Percentiles rank a stretch among this genome's conserved stretches.
Conservation (phyloP, 2,329 filamentous ascomycete genomes). For the Juglanconis juglandina region DNA sequence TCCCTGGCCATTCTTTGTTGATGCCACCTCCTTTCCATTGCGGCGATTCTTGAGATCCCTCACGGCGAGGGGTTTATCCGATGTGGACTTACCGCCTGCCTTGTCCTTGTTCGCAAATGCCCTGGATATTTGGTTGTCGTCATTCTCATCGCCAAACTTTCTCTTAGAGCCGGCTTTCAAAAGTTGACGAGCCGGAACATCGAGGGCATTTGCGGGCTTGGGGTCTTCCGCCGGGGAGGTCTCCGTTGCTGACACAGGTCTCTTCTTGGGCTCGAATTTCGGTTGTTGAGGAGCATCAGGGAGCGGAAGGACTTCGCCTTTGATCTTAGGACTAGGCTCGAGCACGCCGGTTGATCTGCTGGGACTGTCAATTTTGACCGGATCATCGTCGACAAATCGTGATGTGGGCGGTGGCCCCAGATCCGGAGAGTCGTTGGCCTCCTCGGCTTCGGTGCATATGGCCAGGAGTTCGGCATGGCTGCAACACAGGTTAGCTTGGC, state of each 20-base stretch:
- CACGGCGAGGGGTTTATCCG: slow-evolving; percentile 19
- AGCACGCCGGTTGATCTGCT: slow-evolving; percentile 20
- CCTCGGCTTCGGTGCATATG: slow-evolving; percentile 46
- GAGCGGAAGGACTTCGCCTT: slow-evolving; percentile 4
- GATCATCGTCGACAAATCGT: slow-evolving; percentile 55
- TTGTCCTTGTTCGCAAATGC: slow-evolving; percentile 30
- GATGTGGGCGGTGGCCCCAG: slow-evolving; percentile 62
- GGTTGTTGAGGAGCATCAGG: slow-evolving; percentile 14
- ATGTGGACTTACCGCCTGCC: slow-evolving; percentile 17
- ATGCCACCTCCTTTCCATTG: slow-evolving; percentile 45
- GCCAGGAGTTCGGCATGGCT: slow-evolving; percentile 62
- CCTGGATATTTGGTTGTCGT: slow-evolving; percentile 32
- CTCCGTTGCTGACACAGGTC: slow-evolving; percentile 24
- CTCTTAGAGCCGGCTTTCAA: slow-evolving; percentile 54
- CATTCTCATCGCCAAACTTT: slow-evolving; percentile 56
- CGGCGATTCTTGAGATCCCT: slow-evolving; percentile 34
- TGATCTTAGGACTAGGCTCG: slow-evolving; percentile 15
- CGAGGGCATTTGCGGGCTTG: slow-evolving; percentile 10
- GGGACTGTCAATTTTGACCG: slow-evolving; percentile 51
- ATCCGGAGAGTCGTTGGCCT: slow-evolving; percentile 62
- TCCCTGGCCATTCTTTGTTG: slow-evolving; percentile 38
- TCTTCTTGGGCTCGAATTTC: slow-evolving; percentile 23
- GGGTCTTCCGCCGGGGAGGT: slow-evolving; percentile 19
- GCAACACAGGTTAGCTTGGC: slow-evolving; percentile 26
- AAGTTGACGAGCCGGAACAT: slow-evolving; percentile 21